Percentiles rank a stretch among this genome's conserved stretches.
Evolutionary conservation across 2,329 filamentous ascomycete genomes (phyloP).

Genomic region (Colletotrichum trifolii): DNA sequence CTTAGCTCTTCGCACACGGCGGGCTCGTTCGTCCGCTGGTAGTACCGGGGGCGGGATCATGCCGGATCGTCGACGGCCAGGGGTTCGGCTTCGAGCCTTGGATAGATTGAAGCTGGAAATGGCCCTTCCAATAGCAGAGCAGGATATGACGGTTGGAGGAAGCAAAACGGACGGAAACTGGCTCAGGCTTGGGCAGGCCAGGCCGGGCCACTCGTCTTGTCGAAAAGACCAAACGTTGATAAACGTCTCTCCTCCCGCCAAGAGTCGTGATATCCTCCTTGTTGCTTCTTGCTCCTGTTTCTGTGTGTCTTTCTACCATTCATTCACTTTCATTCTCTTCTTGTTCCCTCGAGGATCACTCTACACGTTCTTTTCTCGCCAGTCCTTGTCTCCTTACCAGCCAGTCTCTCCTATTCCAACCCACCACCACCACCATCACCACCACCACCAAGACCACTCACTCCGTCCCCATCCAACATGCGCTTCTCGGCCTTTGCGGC

Average conservation of each 20-base stretch:
- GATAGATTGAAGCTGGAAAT: conserved; percentile 17
- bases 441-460: not conserved
- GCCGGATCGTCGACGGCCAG: conserved; percentile 23
- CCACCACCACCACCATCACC: too few species aligned
- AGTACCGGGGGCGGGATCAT: conserved; percentile 13
- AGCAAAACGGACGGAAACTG: not conserved
- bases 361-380: conserved; percentile 6
- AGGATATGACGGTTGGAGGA: not conserved
- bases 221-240: conserved; percentile 2
- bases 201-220: too few species aligned
- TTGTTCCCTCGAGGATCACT: conserved; percentile 11
- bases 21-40: not conserved
- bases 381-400: not conserved
- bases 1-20: not conserved
- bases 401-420: conserved; percentile 9
- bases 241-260: conserved; percentile 6
- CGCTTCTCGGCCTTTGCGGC: conserved; percentile 30
- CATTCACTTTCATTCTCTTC: conserved; percentile 18
- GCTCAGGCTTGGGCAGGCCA: too few species aligned
- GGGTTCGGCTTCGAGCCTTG: conserved; percentile 17
- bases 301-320: conserved; percentile 21
- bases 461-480: conserved; percentile 7
- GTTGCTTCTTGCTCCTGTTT: not conserved
- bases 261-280: not conserved
- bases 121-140: not conserved